phyloP scores from a whole-genome alignment of 1,284 basidiomycete species.

The Leccinum colubrinum region DNA sequence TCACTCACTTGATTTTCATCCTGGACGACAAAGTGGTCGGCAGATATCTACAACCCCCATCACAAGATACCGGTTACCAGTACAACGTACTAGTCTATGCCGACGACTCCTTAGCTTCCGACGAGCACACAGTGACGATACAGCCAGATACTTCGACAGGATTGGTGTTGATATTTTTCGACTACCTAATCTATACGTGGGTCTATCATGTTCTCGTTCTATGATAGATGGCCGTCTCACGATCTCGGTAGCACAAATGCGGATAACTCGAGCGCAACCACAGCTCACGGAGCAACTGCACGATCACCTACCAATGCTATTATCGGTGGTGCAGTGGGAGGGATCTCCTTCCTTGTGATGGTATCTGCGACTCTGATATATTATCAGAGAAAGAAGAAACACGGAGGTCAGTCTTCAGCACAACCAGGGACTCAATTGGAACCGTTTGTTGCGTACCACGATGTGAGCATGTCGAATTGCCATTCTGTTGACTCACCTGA shows the following conservation, averaged over 20 bases:
- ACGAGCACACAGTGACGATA: conserved; percentile 7
- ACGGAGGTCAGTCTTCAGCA: neutral
- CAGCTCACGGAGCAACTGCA: too few species aligned
- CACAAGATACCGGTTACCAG: neutral
- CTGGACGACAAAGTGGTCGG: conserved; percentile 1
- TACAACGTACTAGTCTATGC: conserved; percentile 15
- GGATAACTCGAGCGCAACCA: too few species aligned
- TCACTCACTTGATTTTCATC: conserved; percentile 10
- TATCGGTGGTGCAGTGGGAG: neutral
- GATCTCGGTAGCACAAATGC: neutral
- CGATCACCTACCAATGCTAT: neutral
- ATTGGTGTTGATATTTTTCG: conserved; percentile 12
- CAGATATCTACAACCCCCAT: neutral
- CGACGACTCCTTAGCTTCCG: conserved; percentile 4
- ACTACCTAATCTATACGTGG: conserved; percentile 17
- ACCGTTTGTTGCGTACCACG: neutral
- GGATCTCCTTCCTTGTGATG: neutral
- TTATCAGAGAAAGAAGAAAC: neutral
- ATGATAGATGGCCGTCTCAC: neutral
- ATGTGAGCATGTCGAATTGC: neutral
- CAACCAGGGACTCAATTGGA: neutral
- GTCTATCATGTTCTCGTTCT: neutral
- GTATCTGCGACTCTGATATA: neutral
- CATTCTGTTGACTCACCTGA: neutral
- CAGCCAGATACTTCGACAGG: neutral